Conservation (phyloP, 805 yeast genomes). For the Metschnikowia koreensis region DNA sequence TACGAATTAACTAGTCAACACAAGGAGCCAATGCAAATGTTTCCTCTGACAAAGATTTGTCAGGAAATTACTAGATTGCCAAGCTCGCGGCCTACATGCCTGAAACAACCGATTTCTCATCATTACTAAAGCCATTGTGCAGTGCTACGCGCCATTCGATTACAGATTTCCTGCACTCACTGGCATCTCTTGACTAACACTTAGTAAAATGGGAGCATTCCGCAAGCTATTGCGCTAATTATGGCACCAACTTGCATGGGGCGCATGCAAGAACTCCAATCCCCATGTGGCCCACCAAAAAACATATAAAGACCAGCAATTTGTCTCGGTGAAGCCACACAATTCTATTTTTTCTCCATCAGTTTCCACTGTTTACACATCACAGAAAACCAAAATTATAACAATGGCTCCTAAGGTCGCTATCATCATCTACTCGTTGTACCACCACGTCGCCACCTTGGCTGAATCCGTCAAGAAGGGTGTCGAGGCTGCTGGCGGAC, state of each 20-base stretch:
- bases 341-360: not conserved
- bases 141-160: not conserved
- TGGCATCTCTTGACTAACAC: not conserved
- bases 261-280: not conserved
- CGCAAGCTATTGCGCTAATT: not conserved
- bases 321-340: not conserved
- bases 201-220: not conserved
- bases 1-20: too few relatives aligned
- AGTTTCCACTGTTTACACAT: not conserved
- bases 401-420: constrained; percentile 50
- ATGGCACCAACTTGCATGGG: not conserved
- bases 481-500: constrained; percentile 59
- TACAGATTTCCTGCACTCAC: not conserved
- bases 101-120: not conserved
- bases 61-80: not conserved
- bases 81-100: too few relatives aligned
- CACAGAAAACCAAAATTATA: not conserved
- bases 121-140: constrained; percentile 8
- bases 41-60: not conserved
- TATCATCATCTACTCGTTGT: constrained; percentile 75
- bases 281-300: not conserved
- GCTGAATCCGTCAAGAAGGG: constrained; percentile 73
- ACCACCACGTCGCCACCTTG: constrained; percentile 70
- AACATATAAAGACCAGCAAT: not conserved
- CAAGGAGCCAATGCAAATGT: not conserved